Base-by-base conservation (phyloP, 2,329 filamentous ascomycete genomes). In the Stemphylium vesicarium region DNA sequence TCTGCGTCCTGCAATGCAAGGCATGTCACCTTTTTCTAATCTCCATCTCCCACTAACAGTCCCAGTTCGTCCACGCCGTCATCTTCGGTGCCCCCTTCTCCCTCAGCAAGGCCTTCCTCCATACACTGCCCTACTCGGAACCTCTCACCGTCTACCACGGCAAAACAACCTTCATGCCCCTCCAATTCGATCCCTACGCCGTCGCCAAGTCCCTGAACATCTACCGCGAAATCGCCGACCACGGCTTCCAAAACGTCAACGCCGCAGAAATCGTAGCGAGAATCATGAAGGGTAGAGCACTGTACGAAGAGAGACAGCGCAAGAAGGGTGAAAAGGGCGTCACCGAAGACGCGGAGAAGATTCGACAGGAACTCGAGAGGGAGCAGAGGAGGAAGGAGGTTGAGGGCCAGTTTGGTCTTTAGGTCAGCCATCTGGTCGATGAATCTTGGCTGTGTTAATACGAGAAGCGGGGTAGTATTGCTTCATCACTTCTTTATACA, bases 1-100 rank as follows among this genome's bases (percentile, higher is more conserved):
- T 99, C 18, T 99, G 95, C 74, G 94, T 98, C 26, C 80, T 98
- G 59, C 95, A 99, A 72, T 99, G 95, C 81, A 89, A 89, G 76
- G 91, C 94, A 81, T 69, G 85, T 46, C 26, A 12, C 26, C n/a
- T 36, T 53, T 24, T 22, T 48, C 60, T 50, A 41, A 24, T 36
- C 22, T 7, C 4, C 22, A 24, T 24, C 22, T 10, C n/a, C 15
- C 4, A 38, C 46, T 56, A 15, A 63, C 29, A 32, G 6, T 24
- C 20, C 22, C 68, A 96, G 88, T 96, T 96, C 78, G 84, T 98
- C 69, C 85, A 96, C 74, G 88, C 91, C 35, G 88, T 96, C 50
- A 81, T 98, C 58, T 96, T 99, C 71, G 91, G 90, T 33, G 92
- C 95, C 0, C 95, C 95, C 1, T 96, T 96, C 73, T 87, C 88